Percentiles rank a stretch among this genome's conserved stretches.
Conservation (phyloP, 495 filamentous ascomycete genomes). For the Penicillium coffeae region DNA sequence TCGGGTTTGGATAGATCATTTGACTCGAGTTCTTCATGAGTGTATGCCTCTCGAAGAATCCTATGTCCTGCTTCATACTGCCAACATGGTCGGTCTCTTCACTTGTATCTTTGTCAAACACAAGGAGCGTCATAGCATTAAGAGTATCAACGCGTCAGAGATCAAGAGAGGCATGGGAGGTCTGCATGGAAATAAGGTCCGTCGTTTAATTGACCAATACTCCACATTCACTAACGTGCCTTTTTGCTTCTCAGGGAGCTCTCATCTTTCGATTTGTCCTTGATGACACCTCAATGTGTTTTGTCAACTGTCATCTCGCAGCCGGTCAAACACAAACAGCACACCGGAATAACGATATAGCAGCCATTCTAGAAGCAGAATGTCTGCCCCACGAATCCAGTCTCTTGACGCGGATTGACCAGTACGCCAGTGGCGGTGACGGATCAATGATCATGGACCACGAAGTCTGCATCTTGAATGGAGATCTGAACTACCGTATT, state of each 20-base stretch:
- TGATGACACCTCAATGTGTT: conserved; percentile 90
- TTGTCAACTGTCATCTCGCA: conserved; percentile 96
- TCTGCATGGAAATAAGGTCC: conserved; percentile 86
- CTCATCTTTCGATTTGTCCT: conserved; percentile 83
- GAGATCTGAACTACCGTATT: conserved; percentile 97
- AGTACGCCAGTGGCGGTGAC: conserved; percentile 85
- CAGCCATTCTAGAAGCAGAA: conserved; percentile 77
- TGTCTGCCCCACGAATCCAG: conserved; percentile 66
- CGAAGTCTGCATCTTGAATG: conserved; percentile 92
- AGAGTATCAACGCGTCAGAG: conserved; percentile 70
- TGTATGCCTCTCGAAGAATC: conserved; percentile 73
- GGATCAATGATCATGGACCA: conserved; percentile 96
- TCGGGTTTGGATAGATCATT: conserved; percentile 88
- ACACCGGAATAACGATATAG: conserved; percentile 88
- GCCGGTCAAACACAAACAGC: conserved; percentile 88
- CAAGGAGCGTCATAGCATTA: conserved; percentile 68
- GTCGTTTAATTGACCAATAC: conserved; percentile 4
- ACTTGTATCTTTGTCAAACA: conserved; percentile 92
- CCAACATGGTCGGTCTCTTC: conserved; percentile 89
- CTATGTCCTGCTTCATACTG: conserved; percentile 82
- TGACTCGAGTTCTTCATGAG: conserved; percentile 75
- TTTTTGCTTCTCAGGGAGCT: conserved; percentile 62
- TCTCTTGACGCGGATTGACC: conserved; percentile 58
- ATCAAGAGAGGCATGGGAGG: conserved; percentile 95
- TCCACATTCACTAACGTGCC: conserved; percentile 12